Evolutionary conservation across 805 yeast genomes (phyloP).

Genomic region (Saccharomycopsis synnaedendra): DNA sequence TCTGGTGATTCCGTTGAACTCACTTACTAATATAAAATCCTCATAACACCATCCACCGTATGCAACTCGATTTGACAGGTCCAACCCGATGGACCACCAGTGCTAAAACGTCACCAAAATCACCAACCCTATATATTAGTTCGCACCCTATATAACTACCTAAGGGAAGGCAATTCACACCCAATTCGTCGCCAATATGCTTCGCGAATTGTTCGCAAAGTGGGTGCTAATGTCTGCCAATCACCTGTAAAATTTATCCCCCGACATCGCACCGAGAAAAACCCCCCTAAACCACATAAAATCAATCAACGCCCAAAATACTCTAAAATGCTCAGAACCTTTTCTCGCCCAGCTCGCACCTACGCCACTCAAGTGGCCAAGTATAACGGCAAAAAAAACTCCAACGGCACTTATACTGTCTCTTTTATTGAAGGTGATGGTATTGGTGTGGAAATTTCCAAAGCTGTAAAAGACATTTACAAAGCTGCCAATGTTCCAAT

Average conservation of each 20-base stretch:
- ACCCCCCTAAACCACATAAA: neutral
- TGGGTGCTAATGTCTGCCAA: too few species aligned
- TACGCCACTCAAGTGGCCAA: constrained; percentile 45
- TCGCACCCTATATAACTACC: too few species aligned
- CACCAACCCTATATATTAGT: too few species aligned
- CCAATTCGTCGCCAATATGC: too few species aligned
- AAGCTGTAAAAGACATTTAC: constrained; percentile 87
- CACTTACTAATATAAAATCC: too few species aligned
- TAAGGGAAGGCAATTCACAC: too few species aligned
- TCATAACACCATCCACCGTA: too few species aligned
- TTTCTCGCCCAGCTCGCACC: constrained; percentile 7
- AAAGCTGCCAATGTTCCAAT: constrained; percentile 92
- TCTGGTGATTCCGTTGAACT: too few species aligned
- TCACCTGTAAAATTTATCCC: neutral
- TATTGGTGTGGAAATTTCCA: constrained; percentile 91
- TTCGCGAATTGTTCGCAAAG: too few species aligned
- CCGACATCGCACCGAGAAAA: neutral
- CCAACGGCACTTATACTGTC: constrained; percentile 82
- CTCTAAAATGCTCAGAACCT: neutral
- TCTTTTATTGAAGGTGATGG: constrained; percentile 98
- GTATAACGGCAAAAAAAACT: constrained; percentile 50
- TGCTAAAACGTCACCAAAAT: too few species aligned
- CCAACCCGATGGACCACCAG: too few species aligned
- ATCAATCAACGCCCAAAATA: neutral
- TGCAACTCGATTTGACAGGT: too few species aligned